Evolutionary conservation across 2,329 filamentous ascomycete genomes (phyloP).

Genomic region (Verticillium dahliae): DNA sequence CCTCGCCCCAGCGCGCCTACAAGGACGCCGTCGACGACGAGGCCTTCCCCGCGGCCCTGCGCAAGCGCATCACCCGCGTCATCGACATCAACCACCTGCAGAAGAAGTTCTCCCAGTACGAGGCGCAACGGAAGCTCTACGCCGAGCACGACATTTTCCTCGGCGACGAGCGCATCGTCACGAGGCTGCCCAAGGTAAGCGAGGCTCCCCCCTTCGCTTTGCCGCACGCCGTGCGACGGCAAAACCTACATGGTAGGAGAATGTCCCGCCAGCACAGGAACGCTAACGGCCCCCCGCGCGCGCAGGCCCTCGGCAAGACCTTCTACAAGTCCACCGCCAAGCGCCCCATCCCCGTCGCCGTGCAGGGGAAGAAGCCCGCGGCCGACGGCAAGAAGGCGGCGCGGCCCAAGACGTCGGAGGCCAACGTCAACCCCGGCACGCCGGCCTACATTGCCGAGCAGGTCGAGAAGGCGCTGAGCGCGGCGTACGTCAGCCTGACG

Average conservation of each 20-base stretch:
- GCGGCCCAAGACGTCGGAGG: slow-evolving; percentile 47
- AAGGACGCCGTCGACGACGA: slow-evolving; percentile 70
- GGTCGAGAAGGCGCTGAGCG: slow-evolving; percentile 68
- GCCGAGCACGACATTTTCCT: slow-evolving; percentile 90
- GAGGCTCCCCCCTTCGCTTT: neutral
- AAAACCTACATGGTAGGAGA: neutral
- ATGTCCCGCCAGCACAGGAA: too few relatives aligned
- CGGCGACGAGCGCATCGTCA: slow-evolving; percentile 80
- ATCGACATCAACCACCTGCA: slow-evolving; percentile 76
- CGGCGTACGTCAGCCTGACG: slow-evolving; percentile 74
- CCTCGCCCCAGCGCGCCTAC: slow-evolving; percentile 74
- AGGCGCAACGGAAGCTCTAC: slow-evolving; percentile 75
- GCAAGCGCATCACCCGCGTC: slow-evolving; percentile 64
- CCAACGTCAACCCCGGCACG: slow-evolving; percentile 39
- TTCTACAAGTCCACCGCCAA: slow-evolving; percentile 84
- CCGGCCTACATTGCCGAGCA: slow-evolving; percentile 68
- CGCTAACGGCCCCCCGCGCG: neutral
- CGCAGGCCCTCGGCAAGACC: slow-evolving; percentile 70
- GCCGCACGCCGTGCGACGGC: too few relatives aligned
- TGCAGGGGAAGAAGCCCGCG: slow-evolving; percentile 58
- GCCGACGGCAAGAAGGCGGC: slow-evolving; percentile 47
- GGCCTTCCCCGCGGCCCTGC: slow-evolving; percentile 61
- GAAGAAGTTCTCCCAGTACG: slow-evolving; percentile 82
- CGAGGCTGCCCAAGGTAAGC: slow-evolving; percentile 39
- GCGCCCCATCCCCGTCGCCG: slow-evolving; percentile 75